Base-by-base conservation (phyloP, 164 flowering plant species). In the Dillenia suffruticosa region DNA sequence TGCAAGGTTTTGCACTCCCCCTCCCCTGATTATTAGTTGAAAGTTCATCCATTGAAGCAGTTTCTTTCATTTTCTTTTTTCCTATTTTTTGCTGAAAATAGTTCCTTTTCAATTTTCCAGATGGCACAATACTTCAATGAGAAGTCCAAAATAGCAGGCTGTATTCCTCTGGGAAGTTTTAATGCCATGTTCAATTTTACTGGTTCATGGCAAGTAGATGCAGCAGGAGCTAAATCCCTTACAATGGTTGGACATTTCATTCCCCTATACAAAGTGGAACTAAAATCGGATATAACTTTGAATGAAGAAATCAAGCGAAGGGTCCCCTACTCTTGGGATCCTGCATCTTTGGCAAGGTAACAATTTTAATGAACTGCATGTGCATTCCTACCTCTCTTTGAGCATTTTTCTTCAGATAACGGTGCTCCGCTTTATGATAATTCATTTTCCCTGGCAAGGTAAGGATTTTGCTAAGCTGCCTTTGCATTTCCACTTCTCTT, bases 171-270 rank as follows among this genome's bases (percentile, higher is more conserved):
- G 50, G 99, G 99, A 69, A 81, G 92, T 81, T 91, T 94, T 63
- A 91, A 94, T 76, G 79, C 96, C 56, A 89, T 89, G 97, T 94
- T 94, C 81, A 94, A 91, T 75, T 89, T 89, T 72, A 89, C 93
- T 67, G 97, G 99, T 19, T 85, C 84, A 61, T 79, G 86, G 89
- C 88, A 83, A 75, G 73, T 78, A 13, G 98, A 94, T 80, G 90
- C 90, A 17, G 85, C 96, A 26, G 72, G 84, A 45, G 89, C 96
- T 52, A 94, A 91, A 79, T 78, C 97, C 57, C 93, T 94, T 67
- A 96, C 93, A 26, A 81, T 94, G 90, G 82, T 86, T 72, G 99
- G 97, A 67, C 75, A 73, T 72, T 63, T 78, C 60, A 80, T 86
- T 56, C 84, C 93, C 24, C 54, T 89, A 11, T 85, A 50, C 68